Evolutionary conservation across 768 basidiomycete species (phyloP).

Genomic region (Lactarius psammicola): DNA sequence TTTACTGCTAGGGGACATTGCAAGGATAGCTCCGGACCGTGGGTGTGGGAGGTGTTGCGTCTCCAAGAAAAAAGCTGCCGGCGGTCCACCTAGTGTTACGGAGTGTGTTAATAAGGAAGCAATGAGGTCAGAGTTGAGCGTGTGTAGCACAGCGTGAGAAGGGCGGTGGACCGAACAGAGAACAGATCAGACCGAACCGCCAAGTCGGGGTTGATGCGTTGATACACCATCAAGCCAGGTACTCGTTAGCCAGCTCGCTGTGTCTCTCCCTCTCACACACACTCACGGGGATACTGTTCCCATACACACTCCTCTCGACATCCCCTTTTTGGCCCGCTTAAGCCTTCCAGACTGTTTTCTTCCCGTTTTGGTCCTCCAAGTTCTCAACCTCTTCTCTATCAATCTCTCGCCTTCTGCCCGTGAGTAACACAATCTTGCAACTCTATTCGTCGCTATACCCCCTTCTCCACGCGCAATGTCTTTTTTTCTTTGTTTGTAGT

Average conservation of each 20-base stretch:
- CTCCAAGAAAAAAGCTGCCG: background rate
- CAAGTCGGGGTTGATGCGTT: background rate
- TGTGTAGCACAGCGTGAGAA: background rate
- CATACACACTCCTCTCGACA: conserved; percentile 2
- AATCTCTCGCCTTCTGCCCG: background rate
- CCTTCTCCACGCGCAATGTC: background rate
- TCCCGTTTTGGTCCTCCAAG: background rate
- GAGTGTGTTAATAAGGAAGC: background rate
- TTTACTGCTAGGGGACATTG: background rate
- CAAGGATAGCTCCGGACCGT: background rate
- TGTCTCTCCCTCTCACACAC: background rate
- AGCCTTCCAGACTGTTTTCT: background rate
- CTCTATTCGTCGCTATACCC: background rate
- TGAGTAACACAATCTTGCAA: background rate
- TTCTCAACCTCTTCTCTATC: background rate
- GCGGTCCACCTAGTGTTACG: background rate
- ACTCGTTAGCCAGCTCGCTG: background rate
- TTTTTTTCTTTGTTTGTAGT: background rate
- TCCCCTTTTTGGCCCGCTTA: background rate
- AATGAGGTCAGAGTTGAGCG: background rate
- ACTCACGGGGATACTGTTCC: background rate
- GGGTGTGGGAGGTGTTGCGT: background rate
- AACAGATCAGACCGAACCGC: background rate
- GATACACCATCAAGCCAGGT: background rate
- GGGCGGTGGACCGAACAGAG: background rate